phyloP scores from a whole-genome alignment of 208 protist genomes.

The Crithidia expoeki region DNA sequence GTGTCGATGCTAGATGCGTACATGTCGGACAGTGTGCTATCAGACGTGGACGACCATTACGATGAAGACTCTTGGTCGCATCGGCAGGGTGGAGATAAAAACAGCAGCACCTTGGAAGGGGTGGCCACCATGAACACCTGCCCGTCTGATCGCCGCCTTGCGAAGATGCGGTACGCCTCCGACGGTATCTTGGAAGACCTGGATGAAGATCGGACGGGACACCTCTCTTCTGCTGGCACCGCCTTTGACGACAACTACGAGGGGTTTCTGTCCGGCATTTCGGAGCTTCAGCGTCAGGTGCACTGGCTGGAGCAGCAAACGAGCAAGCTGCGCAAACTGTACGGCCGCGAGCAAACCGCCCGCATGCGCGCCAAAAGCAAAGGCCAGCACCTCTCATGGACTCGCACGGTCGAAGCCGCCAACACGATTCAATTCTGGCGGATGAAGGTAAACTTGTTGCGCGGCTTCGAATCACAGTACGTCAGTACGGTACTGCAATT shows the following conservation, averaged over 20 bases:
- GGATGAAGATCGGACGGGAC: neutral
- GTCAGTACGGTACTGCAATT: conserved; percentile 3
- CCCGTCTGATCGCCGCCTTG: neutral
- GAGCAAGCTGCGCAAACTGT: conserved; percentile 12
- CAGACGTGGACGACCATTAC: conserved; percentile 2
- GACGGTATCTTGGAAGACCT: conserved; percentile 5
- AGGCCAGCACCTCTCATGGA: conserved; percentile 33
- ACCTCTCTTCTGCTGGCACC: neutral
- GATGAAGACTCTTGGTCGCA: neutral
- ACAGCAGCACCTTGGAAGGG: conserved; percentile 2
- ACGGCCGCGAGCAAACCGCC: conserved; percentile 20
- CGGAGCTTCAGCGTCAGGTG: conserved; percentile 17
- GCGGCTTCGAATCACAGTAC: conserved; percentile 28
- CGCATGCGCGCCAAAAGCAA: conserved; percentile 19
- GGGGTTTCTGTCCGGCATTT: conserved; percentile 10
- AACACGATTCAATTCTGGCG: conserved; percentile 42
- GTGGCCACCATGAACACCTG: neutral
- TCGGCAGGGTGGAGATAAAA: neutral
- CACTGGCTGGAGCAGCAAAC: conserved; percentile 14
- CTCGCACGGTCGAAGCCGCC: conserved; percentile 31
- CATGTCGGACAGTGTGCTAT: conserved; percentile 3
- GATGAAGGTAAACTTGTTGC: conserved; percentile 23
- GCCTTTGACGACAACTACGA: conserved; percentile 13
- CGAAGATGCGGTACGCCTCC: neutral
- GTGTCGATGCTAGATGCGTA: conserved; percentile 5